phyloP scores from a whole-genome alignment of 805 yeast species.

The Cyberlindnera xishuangbannaensis region DNA sequence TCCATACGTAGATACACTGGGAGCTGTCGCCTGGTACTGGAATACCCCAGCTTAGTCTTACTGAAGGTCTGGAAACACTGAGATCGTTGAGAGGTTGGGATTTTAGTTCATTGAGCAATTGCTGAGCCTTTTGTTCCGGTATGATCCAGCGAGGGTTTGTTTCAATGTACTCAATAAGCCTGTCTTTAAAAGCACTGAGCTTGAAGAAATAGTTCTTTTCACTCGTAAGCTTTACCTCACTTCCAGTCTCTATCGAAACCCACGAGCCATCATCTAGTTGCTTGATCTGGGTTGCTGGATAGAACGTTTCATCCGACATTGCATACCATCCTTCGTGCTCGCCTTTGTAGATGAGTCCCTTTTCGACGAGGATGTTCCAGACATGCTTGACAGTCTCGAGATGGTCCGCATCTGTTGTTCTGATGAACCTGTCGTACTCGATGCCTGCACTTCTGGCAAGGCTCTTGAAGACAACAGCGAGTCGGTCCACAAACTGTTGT shows the following conservation, averaged over 20 bases:
- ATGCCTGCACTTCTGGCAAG: constrained; percentile 58
- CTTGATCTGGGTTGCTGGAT: constrained; percentile 70
- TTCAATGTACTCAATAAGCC: constrained; percentile 44
- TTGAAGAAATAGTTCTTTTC: constrained; percentile 88
- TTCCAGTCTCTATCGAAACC: constrained; percentile 64
- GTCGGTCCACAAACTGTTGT: constrained; percentile 63
- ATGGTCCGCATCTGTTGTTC: constrained; percentile 90
- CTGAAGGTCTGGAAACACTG: constrained; percentile 80
- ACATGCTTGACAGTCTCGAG: constrained; percentile 52
- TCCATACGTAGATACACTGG: constrained; percentile 92
- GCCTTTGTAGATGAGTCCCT: constrained; percentile 74
- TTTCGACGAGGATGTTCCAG: constrained; percentile 58
- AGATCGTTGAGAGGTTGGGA: constrained; percentile 51
- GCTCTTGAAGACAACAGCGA: constrained; percentile 55
- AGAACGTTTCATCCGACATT: constrained; percentile 89
- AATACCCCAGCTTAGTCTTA: constrained; percentile 84
- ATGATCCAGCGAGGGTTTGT: constrained; percentile 52
- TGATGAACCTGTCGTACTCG: constrained; percentile 66
- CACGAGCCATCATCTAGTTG: constrained; percentile 29
- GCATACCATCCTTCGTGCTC: constrained; percentile 93
- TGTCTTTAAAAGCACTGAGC: constrained; percentile 52
- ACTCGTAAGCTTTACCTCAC: constrained; percentile 65
- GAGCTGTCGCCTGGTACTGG: constrained; percentile 73
- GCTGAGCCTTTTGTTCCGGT: constrained; percentile 53
- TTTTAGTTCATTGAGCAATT: constrained; percentile 54